A percentile compares a stretch with the other conserved stretches of the same genome.
phyloP scores from a whole-genome alignment of 1,284 basidiomycete species.

The Ustilago nuda region DNA sequence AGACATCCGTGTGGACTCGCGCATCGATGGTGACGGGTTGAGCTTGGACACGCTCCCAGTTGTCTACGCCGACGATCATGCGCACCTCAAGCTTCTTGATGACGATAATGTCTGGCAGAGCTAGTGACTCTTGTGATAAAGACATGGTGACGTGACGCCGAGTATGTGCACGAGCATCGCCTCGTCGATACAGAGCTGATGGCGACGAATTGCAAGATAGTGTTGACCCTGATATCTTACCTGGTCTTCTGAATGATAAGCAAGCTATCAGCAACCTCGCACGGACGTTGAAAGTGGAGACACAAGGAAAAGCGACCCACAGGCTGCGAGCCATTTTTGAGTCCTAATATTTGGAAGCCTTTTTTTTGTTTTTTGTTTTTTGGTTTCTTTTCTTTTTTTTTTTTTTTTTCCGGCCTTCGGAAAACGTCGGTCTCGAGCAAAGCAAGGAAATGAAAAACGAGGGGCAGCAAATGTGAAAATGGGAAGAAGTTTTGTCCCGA shows the following conservation, averaged over 20 bases:
- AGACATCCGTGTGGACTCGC: slow-evolving; percentile 74
- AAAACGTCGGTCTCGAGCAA: slow-evolving; percentile 17
- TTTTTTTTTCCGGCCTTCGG: too few relatives aligned
- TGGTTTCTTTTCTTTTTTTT: too few relatives aligned
- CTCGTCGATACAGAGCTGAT: too few relatives aligned
- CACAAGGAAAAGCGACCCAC: slow-evolving; percentile 5
- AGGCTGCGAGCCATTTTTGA: background rate
- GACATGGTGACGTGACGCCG: slow-evolving; percentile 16
- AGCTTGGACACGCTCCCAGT: slow-evolving; percentile 64
- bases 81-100: slow-evolving; percentile 62
- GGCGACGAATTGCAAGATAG: background rate
- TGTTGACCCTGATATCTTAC: background rate
- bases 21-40: slow-evolving; percentile 77
- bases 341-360: slow-evolving; percentile 1
- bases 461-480: background rate
- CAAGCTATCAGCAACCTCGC: background rate
- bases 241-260: too few relatives aligned
- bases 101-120: slow-evolving; percentile 59
- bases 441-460: background rate
- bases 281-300: background rate
- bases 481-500: too few relatives aligned
- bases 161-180: background rate
- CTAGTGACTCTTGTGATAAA: slow-evolving; percentile 16
- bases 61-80: slow-evolving; percentile 63
- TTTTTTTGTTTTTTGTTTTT: background rate